Percentiles rank a stretch among this genome's conserved stretches.
phyloP scores from a whole-genome alignment of 345 rosid species.

The Diplotaxis tenuifolia region DNA sequence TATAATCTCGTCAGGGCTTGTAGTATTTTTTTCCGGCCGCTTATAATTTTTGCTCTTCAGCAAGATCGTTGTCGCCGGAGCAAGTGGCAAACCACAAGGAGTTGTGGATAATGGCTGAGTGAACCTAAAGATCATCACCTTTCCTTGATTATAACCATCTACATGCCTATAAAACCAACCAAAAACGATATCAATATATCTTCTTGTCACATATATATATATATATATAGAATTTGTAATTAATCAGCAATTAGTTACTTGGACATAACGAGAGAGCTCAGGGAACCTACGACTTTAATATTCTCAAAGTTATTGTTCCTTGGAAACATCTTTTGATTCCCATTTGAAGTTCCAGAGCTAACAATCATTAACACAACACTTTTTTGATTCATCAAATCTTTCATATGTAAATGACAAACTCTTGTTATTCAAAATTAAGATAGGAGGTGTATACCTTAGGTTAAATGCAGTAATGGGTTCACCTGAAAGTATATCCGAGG shows the following conservation, averaged over 20 bases:
- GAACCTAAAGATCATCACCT: neutral
- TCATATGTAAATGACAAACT: neutral
- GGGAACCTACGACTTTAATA: neutral
- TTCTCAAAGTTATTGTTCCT: neutral
- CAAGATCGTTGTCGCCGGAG: neutral
- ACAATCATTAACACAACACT: neutral
- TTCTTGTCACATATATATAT: neutral
- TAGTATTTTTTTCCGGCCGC: neutral
- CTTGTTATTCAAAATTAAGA: neutral
- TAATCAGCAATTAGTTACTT: neutral
- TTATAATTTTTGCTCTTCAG: neutral
- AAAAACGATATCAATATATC: neutral
- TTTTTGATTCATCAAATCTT: neutral
- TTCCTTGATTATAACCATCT: neutral
- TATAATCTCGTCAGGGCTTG: neutral
- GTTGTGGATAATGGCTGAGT: neutral
- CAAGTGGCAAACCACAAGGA: slow-evolving; percentile 2
- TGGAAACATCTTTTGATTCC: neutral
- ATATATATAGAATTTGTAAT: neutral
- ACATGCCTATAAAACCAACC: neutral
- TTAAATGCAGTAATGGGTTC: neutral
- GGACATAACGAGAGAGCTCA: neutral
- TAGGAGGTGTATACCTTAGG: neutral
- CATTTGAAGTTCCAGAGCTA: neutral
- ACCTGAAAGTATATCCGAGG: neutral